phyloP scores from a whole-genome alignment of 2,329 filamentous ascomycete species.

The Fusarium avenaceum region DNA sequence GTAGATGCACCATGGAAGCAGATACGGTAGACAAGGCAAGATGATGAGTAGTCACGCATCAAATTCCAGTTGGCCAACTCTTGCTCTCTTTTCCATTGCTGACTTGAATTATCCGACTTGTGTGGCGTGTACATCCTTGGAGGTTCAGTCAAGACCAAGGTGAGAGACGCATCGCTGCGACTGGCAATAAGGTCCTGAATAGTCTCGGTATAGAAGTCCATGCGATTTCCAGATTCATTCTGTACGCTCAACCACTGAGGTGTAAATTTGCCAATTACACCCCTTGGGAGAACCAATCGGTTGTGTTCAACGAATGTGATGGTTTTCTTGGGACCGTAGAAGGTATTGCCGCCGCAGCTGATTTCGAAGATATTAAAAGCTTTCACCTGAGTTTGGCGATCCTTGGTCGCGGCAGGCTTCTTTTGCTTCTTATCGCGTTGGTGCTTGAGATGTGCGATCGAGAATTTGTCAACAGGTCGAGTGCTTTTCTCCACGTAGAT shows the following conservation, averaged over 20 bases:
- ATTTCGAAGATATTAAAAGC: slow-evolving; percentile 46
- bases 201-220: slow-evolving; percentile 65
- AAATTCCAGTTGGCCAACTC: slow-evolving; percentile 44
- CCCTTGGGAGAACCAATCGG: slow-evolving; percentile 18
- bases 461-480: slow-evolving; percentile 45
- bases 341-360: slow-evolving; percentile 65
- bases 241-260: slow-evolving; percentile 35
- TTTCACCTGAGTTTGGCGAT: slow-evolving; percentile 41
- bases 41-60: slow-evolving; percentile 44
- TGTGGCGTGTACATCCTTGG: slow-evolving; percentile 61
- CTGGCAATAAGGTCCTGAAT: slow-evolving; percentile 62
- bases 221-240: slow-evolving; percentile 30
- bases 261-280: slow-evolving; percentile 24
- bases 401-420: slow-evolving; percentile 16
- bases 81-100: slow-evolving; percentile 50
- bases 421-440: slow-evolving; percentile 49
- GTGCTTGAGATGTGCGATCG: slow-evolving; percentile 48
- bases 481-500: slow-evolving; percentile 55
- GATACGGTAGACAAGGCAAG: slow-evolving; percentile 62
- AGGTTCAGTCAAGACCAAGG: slow-evolving; percentile 65
- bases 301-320: slow-evolving; percentile 62
- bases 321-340: slow-evolving; percentile 45
- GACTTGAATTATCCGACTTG: slow-evolving; percentile 3
- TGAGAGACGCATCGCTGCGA: slow-evolving; percentile 56
- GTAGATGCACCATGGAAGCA: neutral